Conservation (phyloP, 2,329 filamentous ascomycete species). For the Colletotrichum eremochloae region DNA sequence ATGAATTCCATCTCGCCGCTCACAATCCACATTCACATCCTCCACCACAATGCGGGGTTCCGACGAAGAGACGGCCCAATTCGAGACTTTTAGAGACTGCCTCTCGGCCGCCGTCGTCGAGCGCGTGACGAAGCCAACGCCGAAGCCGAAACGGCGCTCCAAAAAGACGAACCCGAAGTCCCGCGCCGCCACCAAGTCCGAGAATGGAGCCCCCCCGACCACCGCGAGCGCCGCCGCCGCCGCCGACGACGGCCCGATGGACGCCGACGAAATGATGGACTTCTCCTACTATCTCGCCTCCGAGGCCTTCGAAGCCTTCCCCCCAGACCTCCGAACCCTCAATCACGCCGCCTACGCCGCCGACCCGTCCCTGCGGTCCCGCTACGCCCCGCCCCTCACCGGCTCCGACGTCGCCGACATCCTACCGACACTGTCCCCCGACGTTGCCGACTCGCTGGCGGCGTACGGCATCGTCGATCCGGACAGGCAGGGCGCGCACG, state of each 20-base stretch:
- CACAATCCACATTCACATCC: conserved; percentile 35
- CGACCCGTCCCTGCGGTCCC: conserved; percentile 61
- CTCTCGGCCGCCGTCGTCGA: conserved; percentile 78
- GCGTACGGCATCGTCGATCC: conserved; percentile 74
- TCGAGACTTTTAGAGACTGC: conserved; percentile 78
- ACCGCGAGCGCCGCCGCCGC: no score
- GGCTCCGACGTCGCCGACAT: conserved; percentile 63
- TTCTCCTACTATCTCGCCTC: conserved; percentile 85
- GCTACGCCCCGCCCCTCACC: conserved; percentile 71
- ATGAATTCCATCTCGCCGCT: not conserved
- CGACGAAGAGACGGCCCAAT: conserved; percentile 34
- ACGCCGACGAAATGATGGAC: conserved; percentile 79
- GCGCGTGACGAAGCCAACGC: conserved; percentile 61
- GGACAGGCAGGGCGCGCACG: conserved; percentile 51
- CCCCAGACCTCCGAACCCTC: conserved; percentile 70
- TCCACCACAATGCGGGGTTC: conserved; percentile 61
- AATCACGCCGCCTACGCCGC: conserved; percentile 70
- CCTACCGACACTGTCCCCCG: conserved; percentile 67
- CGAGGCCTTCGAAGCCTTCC: conserved; percentile 77
- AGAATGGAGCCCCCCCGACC: not conserved
- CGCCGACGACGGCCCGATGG: conserved; percentile 32
- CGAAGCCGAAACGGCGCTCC: conserved; percentile 62
- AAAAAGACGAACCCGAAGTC: conserved; percentile 46
- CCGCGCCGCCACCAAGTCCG: not conserved
- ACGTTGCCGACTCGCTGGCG: conserved; percentile 74